Base-by-base conservation (phyloP, 192 early-diverging fungal genomes). In the Coemansia sp. region DNA sequence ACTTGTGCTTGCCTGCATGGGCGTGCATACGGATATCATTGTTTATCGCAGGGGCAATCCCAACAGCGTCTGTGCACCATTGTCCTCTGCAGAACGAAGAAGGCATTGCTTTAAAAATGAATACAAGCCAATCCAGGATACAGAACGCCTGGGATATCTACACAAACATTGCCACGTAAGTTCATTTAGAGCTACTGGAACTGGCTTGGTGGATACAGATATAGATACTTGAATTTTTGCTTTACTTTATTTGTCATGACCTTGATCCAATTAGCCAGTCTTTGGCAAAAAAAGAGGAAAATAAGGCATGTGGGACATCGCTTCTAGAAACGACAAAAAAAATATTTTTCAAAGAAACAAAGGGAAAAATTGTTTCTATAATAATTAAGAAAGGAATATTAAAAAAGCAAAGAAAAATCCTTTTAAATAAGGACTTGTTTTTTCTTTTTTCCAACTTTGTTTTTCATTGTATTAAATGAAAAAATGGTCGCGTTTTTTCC, bases 331-430 rank as follows among this genome's bases (percentile, higher is more conserved):
- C 14, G 39, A 10, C 3, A 10, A 35, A 5, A 35, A 35, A 35
- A 13, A 48, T 16, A 51, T 51, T 51, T 51, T 51, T 51, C 6
- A 25, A 51, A 25, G 4, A 51, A 51, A 23, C 22, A 51, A 51
- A 51, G 9, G 22, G 22, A 4, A 51, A 51, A 23, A 8, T 14
- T 22, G 20, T 48, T 48, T 48, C 20, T 18, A 13, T 20, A 48
- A 13, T 48, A 48, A 48, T 22, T 20, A 20, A 48, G 16, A n/a
- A n/a, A n/a, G n/a, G n/a, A n/a, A n/a, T n/a, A n/a, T n/a, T n/a
- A n/a, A n/a, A n/a, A n/a, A n/a, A n/a, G n/a, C n/a, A n/a, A n/a
- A n/a, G n/a, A n/a, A n/a, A n/a, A n/a, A n/a, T n/a, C n/a, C n/a
- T n/a, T n/a, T n/a, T n/a, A n/a, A 19, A 19, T 19, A 47, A 47